Evolutionary conservation across 257 asterid species (phyloP), one percentile per base, ranked within the genome.

Genomic region (Cordia subcordata): DNA sequence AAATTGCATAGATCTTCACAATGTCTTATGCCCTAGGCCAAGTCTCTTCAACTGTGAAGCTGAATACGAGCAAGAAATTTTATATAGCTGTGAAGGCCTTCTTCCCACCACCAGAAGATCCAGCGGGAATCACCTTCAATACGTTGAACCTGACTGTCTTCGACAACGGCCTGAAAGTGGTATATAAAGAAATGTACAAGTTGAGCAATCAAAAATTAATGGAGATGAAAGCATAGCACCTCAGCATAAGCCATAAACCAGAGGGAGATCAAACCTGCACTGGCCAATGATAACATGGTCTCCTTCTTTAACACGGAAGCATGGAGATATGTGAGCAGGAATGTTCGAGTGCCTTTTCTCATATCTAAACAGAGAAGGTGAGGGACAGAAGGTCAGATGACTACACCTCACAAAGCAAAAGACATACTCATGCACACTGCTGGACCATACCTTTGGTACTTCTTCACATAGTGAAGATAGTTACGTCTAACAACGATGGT

Each of bases 311-410:
- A 8, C 47, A 42, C 47, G 47, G 47, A 42, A 42, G 47, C 47
- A 42, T 42, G 47, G 95, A 37, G 97, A 89, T 37, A 86, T 64
- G 38, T 90, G 95, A 8, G 95, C 95, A 13, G 97, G 88, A 49
- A 80, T 84, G 64, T 86, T 89, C 0, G 95, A 86, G 57, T 86
- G 95, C 60, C 97, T 75, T 73, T 90, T 90, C 73, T 90, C 97
- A 57, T 84, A 90, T 58, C 97, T 89, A 45, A 0, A 54, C 8
- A n/a, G n/a, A 33, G 17, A 20, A 20, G 33, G 35, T 2, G 15
- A 27, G 35, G 21, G 39, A 17, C 9, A 27, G 35, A 1, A 27
- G 8, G 33, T 12, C 0, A 21, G 17, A 16, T 22, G 57, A 1
- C 35, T 27, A 27, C 35, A 27, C 6, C 35, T 53, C 45, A 42